These are phyloP conservation scores for Plenodomus tracheiphilus DNA, from an alignment of 2,329 filamentous ascomycete genomes.

Conservation along the genomic window DNA sequence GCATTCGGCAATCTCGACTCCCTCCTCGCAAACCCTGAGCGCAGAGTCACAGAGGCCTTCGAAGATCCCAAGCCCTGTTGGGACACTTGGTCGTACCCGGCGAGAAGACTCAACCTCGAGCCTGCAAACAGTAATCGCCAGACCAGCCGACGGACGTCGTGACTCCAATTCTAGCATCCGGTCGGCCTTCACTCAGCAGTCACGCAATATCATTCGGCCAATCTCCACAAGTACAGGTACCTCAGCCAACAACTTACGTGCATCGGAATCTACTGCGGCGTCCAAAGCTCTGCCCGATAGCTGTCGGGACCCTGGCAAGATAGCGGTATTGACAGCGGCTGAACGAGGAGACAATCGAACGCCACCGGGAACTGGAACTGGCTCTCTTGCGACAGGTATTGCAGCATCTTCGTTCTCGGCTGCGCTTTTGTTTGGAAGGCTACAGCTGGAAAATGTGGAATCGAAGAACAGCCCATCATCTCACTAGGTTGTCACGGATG, in stretches of 20 bases:
- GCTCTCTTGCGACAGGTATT: not conserved
- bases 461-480: not conserved
- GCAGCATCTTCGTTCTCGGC: not conserved
- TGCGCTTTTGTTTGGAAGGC: not conserved
- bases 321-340: conserved; percentile 24
- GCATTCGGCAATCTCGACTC: not conserved
- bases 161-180: conserved; percentile 35
- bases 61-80: conserved; percentile 51
- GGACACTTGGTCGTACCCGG: conserved; percentile 40
- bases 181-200: conserved; percentile 30
- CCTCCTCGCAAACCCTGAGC: conserved; percentile 4
- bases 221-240: conserved; percentile 21
- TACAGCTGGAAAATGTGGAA: not conserved
- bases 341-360: conserved; percentile 10
- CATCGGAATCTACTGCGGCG: not conserved
- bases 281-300: not conserved
- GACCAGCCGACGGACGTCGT: conserved; percentile 23
- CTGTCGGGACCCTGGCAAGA: not conserved
- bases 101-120: conserved; percentile 46
- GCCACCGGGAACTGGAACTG: too few relatives aligned
- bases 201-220: conserved; percentile 14
- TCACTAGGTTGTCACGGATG: not conserved
- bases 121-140: conserved; percentile 34
- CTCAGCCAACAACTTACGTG: conserved; percentile 16
- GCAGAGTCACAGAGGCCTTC: conserved; percentile 30